Evolutionary conservation across 1,139 yeast genomes (phyloP), one percentile per base, ranked within the genome.

Genomic region (Protomyces arabidopsidicola): DNA sequence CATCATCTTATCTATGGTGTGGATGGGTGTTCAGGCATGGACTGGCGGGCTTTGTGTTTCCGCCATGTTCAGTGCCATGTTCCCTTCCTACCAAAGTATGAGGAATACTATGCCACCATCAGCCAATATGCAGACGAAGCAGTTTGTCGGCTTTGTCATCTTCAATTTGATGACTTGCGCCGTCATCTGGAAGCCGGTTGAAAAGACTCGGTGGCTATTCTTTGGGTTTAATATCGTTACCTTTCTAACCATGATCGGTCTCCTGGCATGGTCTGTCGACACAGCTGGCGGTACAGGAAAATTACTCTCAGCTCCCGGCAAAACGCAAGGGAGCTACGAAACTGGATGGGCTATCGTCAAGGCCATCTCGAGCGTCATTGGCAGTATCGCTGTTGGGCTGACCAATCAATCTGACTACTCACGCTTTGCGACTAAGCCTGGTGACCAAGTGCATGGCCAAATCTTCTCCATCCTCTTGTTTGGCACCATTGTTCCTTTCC

Each of bases 401-500:
- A 55, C 64, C 27, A 66, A 67, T 58, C 66, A 65, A 27, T 96
- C 97, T 0, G 97, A 90, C 80, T 90, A 89, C 75, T 81, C 96
- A 24, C 84, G 97, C 74, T 87, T 90, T 74, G 87, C 96, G 9
- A 81, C 80, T 65, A 81, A 82, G 34, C 78, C 78, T 45, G 72
- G 72, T 45, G 77, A 83, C 35, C 79, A 86, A 0, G 52, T 62
- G 12, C 45, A 20, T 1, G 65, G 65, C 20, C 65, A 62, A 35
- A 27, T 59, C 12, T 52, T 27, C 20, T 45, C 64, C 6, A 65
- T 60, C 9, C 45, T 48, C 27, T 76, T 81, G 75, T 81, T 88
- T 70, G 90, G 90, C 74, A 85, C 95, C 2, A 71, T 90, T 65
- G 89, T 96, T 16, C 85, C 95, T 16, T 80, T 90, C 70, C 85